Evolutionary conservation across 257 asterid species (phyloP), one percentile per base, ranked within the genome.

Genomic region (Asclepias syriaca): DNA sequence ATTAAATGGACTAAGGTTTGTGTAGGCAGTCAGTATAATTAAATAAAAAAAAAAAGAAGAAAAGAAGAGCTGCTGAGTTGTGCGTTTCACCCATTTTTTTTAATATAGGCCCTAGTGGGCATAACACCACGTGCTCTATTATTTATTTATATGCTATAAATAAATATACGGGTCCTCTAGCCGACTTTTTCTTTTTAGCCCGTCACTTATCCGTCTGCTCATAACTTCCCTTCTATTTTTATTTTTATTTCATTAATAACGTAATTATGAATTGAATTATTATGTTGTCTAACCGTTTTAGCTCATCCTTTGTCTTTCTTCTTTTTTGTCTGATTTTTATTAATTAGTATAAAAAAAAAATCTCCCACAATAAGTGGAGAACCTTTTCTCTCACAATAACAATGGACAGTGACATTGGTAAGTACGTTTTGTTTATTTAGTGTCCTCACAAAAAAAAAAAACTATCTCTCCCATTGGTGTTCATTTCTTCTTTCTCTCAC

Each of bases 61-160:
- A 29, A 29, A 29, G 34, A 29, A 29, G 3, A 29, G 3, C 34
- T 2, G 34, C 6, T 32, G 24, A 8, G 0, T 43, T 29, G 66
- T 60, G 67, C 8, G 22, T 5, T 18, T 2, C 18, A 6, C 7
- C 68, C 45, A 37, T 29, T 29, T 29, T 29, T 64, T 64, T 37
- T 64, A 37, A 63, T 5, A 43, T 8, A 43, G 21, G 14, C 68
- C 29, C 0, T 64, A 39, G 50, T 37, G 27, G 68, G 79, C 54
- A 75, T 75, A 69, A 37, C 6, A 53, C 74, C 75, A 77, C 70
- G 76, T 71, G 76, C 64, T 45, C 46, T 54, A 76, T 54, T 69
- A n/a, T 43, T 3, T 43, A 7, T 43, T 43, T 43, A 43, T 8
- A 43, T 6, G 7, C 48, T 43, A 43, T 6, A 43, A 43, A 43